Conservation (phyloP, 768 basidiomycete genomes). For the Psilocybe cyanescens region DNA sequence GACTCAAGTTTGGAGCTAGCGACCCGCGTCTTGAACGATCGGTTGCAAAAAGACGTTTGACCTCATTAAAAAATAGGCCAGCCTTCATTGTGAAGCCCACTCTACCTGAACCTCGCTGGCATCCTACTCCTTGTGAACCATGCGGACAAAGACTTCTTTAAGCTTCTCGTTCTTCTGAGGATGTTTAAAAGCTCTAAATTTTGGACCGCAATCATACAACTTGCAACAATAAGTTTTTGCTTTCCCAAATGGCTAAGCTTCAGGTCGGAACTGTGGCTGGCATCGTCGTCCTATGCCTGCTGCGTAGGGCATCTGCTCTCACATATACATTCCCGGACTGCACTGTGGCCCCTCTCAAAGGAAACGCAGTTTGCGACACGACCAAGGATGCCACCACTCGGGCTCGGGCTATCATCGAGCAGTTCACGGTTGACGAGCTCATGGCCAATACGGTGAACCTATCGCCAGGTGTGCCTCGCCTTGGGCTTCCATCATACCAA, state of each 20-base stretch:
- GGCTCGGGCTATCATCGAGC: conserved; percentile 50
- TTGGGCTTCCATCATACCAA: conserved; percentile 59
- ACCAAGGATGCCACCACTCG: conserved; percentile 46
- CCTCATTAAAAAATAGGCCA: background rate
- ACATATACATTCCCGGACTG: conserved; percentile 53
- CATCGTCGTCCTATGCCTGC: conserved; percentile 15
- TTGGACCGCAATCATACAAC: background rate
- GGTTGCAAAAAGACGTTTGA: background rate
- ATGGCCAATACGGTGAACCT: conserved; percentile 53
- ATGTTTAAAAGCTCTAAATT: background rate
- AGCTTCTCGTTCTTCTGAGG: background rate
- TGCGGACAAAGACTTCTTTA: conserved; percentile 6
- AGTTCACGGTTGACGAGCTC: conserved; percentile 55
- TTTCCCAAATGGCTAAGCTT: conserved; percentile 12
- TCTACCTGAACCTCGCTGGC: conserved; percentile 1
- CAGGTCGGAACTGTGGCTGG: conserved; percentile 11
- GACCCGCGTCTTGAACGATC: background rate
- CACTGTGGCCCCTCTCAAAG: conserved; percentile 44
- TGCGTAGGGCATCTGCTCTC: conserved; percentile 13
- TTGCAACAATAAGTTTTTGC: background rate
- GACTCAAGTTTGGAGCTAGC: background rate
- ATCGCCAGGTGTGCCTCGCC: conserved; percentile 54
- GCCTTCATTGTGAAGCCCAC: background rate
- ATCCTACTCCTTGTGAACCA: conserved; percentile 15
- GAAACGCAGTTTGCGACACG: conserved; percentile 51